A percentile compares a stretch with the other conserved stretches of the same genome.
Evolutionary conservation across 805 yeast species (phyloP).

Genomic region (Teunomyces funiuensis): DNA sequence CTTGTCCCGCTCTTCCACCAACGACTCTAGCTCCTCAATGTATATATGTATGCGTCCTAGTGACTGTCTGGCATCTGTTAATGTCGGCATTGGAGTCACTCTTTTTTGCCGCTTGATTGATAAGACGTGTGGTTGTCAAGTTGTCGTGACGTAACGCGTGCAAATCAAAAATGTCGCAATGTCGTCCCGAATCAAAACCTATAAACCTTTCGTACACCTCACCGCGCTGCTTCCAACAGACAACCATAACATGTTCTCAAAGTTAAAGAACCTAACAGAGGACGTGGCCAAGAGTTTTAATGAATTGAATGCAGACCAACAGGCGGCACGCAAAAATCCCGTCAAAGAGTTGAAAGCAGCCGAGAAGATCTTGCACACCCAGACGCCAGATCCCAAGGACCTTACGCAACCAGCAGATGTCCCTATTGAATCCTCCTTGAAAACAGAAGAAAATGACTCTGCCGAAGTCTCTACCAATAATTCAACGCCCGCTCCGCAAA

Average conservation of each 20-base stretch:
- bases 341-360: constrained; percentile 33
- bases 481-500: not conserved
- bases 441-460: constrained; percentile 8
- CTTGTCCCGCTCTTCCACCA: constrained; percentile 34
- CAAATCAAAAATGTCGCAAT: constrained; percentile 1
- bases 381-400: constrained; percentile 49
- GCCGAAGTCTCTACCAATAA: not conserved
- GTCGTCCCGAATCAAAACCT: constrained; percentile 1
- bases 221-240: not conserved
- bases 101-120: not conserved
- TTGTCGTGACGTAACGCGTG: constrained; percentile 3
- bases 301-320: constrained; percentile 30
- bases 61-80: constrained; percentile 20
- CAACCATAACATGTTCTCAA: constrained; percentile 34
- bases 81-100: constrained; percentile 10
- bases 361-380: constrained; percentile 33
- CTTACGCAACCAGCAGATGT: constrained; percentile 50
- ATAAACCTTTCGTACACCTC: not conserved
- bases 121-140: not conserved
- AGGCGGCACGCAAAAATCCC: constrained; percentile 16
- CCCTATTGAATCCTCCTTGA: no score
- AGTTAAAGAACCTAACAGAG: constrained; percentile 42
- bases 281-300: constrained; percentile 46
- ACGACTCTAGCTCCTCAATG: constrained; percentile 28
- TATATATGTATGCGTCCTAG: constrained; percentile 17